Evolutionary conservation across 2,329 filamentous ascomycete species (phyloP).

Genomic region (Drechslerella coelobrocha): DNA sequence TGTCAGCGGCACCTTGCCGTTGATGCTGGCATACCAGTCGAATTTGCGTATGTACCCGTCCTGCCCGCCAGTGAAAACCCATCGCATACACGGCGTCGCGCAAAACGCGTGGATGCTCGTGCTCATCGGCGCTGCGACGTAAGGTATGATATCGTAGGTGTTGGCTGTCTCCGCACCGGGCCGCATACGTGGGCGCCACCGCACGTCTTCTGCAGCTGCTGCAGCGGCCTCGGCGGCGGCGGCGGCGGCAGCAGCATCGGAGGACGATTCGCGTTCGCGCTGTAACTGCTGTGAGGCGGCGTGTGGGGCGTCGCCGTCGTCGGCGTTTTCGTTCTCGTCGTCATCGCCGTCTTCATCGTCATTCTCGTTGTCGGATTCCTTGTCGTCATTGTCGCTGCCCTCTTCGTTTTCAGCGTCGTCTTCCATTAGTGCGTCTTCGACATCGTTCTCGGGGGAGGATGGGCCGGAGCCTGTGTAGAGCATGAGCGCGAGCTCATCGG

Average conservation of each 20-base stretch:
- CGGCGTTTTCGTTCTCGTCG: constrained; percentile 57
- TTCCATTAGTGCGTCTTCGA: constrained; percentile 68
- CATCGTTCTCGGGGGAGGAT: constrained; percentile 59
- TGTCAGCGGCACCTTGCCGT: constrained; percentile 89
- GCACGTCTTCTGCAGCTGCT: constrained; percentile 53
- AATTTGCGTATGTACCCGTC: constrained; percentile 98
- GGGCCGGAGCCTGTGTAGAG: constrained; percentile 45
- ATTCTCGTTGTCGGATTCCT: constrained; percentile 56
- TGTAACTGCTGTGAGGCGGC: constrained; percentile 68
- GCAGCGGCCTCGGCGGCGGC: constrained; percentile 58
- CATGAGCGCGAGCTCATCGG: constrained; percentile 19
- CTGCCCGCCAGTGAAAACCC: constrained; percentile 90
- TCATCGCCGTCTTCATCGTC: constrained; percentile 59
- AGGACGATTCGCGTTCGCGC: constrained; percentile 61
- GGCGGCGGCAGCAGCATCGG: constrained; percentile 56
- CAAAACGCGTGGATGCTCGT: constrained; percentile 94
- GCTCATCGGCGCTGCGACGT: constrained; percentile 92
- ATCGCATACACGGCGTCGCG: constrained; percentile 90
- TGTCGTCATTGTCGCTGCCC: constrained; percentile 56
- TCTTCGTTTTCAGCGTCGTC: constrained; percentile 57
- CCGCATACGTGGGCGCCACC: constrained; percentile 69
- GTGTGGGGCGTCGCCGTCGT: constrained; percentile 63
- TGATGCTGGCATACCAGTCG: constrained; percentile 92
- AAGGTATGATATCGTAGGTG: constrained; percentile 93
- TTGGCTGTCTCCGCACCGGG: constrained; percentile 78